These are phyloP conservation scores for Auricularia sp. DNA, from an alignment of 768 basidiomycete genomes.

Conservation along the genomic window DNA sequence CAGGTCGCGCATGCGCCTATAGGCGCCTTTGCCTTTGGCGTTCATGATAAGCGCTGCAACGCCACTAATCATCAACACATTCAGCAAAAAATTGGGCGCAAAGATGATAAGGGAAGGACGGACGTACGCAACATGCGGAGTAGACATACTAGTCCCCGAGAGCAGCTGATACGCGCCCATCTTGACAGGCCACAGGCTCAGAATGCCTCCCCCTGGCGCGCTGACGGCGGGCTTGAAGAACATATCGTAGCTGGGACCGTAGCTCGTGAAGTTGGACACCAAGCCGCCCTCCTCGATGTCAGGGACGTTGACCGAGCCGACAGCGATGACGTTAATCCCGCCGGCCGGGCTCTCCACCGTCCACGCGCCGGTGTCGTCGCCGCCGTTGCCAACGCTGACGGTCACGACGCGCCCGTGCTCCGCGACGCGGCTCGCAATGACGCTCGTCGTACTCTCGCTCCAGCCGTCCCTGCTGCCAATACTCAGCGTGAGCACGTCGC, in stretches of 20 bases:
- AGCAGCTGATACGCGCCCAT: constrained; percentile 6
- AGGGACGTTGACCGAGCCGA: constrained; percentile 11
- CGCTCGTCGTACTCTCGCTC: neutral
- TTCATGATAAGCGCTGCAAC: constrained; percentile 4
- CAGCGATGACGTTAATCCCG: constrained; percentile 6
- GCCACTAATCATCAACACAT: neutral
- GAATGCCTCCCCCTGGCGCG: constrained; percentile 14
- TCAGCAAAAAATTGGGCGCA: too few relatives aligned
- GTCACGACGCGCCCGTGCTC: constrained; percentile 7
- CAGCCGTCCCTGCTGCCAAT: constrained; percentile 21
- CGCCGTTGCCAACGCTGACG: constrained; percentile 1
- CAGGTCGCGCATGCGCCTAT: constrained; percentile 5
- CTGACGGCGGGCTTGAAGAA: constrained; percentile 14
- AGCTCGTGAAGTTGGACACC: constrained; percentile 18
- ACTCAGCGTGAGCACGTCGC: constrained; percentile 28
- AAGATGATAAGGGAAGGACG: too few relatives aligned
- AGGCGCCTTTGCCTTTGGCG: constrained; percentile 4
- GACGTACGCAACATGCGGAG: constrained; percentile 5
- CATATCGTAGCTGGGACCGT: constrained; percentile 26
- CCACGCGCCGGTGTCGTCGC: constrained; percentile 3
- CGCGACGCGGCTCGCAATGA: constrained; percentile 4
- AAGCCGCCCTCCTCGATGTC: constrained; percentile 19
- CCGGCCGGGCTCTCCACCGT: neutral
- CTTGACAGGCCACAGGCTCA: constrained; percentile 10
- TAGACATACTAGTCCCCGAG: constrained; percentile 13